phyloP scores from a whole-genome alignment of 2,329 filamentous ascomycete genomes.

The Phoma sp. region DNA sequence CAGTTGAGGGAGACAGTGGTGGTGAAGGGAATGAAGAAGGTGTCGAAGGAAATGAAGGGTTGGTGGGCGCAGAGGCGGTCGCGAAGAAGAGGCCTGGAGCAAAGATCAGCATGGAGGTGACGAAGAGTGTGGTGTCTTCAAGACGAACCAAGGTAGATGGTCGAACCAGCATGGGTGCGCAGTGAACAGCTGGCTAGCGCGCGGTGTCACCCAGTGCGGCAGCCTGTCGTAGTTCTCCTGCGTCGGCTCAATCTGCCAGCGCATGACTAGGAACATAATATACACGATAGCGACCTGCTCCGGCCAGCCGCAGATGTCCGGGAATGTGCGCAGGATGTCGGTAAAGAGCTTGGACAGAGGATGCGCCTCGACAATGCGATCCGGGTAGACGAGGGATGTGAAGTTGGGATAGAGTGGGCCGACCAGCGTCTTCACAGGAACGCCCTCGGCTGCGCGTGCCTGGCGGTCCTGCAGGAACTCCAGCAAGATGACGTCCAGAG shows the following conservation, averaged over 20 bases:
- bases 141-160: constrained; percentile 70
- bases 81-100: constrained; percentile 69
- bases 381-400: constrained; percentile 76
- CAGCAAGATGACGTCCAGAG: constrained; percentile 78
- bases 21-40: constrained; percentile 84
- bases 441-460: constrained; percentile 69
- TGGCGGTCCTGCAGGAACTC: constrained; percentile 76
- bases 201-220: constrained; percentile 74
- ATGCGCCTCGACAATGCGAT: constrained; percentile 67
- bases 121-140: too few species aligned
- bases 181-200: constrained; percentile 67
- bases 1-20: constrained; percentile 79
- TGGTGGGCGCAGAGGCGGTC: constrained; percentile 65
- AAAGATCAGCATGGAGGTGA: background rate
- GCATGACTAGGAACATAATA: constrained; percentile 83
- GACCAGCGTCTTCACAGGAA: constrained; percentile 68
- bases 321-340: constrained; percentile 84
- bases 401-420: constrained; percentile 83
- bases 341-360: constrained; percentile 84
- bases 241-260: constrained; percentile 81
- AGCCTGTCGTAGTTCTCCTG: constrained; percentile 79
- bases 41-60: constrained; percentile 70
- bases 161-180: constrained; percentile 84
- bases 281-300: constrained; percentile 84
- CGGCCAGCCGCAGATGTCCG: constrained; percentile 76